Evolutionary conservation across 2,329 filamentous ascomycete species (phyloP).

Genomic region (Colletotrichum abscissum): DNA sequence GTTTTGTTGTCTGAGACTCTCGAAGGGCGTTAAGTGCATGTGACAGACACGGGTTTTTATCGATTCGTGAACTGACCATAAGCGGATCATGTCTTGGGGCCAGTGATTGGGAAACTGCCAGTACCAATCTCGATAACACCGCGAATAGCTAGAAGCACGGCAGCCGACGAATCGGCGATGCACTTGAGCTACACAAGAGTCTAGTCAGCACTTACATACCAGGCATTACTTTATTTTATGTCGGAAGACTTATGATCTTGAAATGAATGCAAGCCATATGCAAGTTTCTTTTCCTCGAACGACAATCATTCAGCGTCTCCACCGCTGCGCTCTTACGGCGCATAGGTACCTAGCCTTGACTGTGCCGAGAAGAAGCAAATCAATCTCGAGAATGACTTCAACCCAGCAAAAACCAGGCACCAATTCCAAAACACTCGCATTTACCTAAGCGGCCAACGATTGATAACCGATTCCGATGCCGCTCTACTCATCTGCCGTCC

Average conservation of each 20-base stretch:
- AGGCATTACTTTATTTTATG: background rate
- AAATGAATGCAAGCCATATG: background rate
- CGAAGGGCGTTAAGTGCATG: background rate
- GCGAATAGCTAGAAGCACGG: background rate
- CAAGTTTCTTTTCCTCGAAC: background rate
- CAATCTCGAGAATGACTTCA: background rate
- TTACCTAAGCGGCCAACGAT: background rate
- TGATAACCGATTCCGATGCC: background rate
- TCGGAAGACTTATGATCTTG: no score
- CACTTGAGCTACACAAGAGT: background rate
- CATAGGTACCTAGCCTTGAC: background rate
- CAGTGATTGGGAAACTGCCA: background rate
- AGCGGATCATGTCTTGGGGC: no score
- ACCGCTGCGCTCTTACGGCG: constrained; percentile 9
- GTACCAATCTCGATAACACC: background rate
- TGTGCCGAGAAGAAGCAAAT: background rate
- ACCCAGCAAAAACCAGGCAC: no score
- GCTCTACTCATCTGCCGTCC: background rate
- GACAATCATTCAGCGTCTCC: background rate
- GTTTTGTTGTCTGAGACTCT: background rate
- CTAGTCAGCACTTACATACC: constrained; percentile 3
- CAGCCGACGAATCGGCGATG: background rate
- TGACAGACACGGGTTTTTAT: background rate
- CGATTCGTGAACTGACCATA: background rate
- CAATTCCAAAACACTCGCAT: background rate